These are phyloP conservation scores for Collybia sordida DNA, from an alignment of 768 basidiomycete species.

Conservation along the genomic window DNA sequence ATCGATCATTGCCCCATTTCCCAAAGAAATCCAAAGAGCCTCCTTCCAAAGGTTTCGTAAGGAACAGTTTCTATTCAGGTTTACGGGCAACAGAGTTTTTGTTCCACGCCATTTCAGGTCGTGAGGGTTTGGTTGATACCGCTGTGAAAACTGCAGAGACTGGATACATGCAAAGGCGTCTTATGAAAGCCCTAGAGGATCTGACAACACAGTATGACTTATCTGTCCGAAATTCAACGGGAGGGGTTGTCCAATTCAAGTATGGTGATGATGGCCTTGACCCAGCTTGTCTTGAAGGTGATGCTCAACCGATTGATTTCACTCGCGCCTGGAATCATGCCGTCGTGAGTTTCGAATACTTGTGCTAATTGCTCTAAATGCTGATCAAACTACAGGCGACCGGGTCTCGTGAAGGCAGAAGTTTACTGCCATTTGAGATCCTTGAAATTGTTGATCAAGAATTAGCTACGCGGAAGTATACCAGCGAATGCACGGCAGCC, in stretches of 20 bases:
- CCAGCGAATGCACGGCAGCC: conserved; percentile 66
- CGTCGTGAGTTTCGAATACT: conserved; percentile 42
- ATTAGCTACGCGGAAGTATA: conserved; percentile 56
- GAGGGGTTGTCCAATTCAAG: conserved; percentile 94
- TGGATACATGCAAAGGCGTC: conserved; percentile 97
- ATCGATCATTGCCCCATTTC: conserved; percentile 98
- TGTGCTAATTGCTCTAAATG: not conserved
- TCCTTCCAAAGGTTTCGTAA: conserved; percentile 96
- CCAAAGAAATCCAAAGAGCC: conserved; percentile 96
- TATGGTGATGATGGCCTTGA: conserved; percentile 98
- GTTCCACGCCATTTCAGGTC: conserved; percentile 98
- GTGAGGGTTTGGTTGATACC: conserved; percentile 98
- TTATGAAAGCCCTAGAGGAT: conserved; percentile 99
- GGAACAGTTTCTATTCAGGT: conserved; percentile 95
- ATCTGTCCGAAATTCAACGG: conserved; percentile 91
- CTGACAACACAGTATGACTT: conserved; percentile 94
- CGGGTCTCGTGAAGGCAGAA: conserved; percentile 54
- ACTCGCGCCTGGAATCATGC: conserved; percentile 87
- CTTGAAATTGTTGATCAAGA: conserved; percentile 67
- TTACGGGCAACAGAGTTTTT: conserved; percentile 93
- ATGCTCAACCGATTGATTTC: conserved; percentile 91
- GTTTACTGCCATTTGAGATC: conserved; percentile 87
- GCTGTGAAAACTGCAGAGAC: conserved; percentile 99
- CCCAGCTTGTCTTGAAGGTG: conserved; percentile 94
- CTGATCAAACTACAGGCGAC: conserved; percentile 50